These are phyloP conservation scores for Vanderwaltozyma tropicalis DNA, from an alignment of 805 yeast genomes.

Conservation along the genomic window DNA sequence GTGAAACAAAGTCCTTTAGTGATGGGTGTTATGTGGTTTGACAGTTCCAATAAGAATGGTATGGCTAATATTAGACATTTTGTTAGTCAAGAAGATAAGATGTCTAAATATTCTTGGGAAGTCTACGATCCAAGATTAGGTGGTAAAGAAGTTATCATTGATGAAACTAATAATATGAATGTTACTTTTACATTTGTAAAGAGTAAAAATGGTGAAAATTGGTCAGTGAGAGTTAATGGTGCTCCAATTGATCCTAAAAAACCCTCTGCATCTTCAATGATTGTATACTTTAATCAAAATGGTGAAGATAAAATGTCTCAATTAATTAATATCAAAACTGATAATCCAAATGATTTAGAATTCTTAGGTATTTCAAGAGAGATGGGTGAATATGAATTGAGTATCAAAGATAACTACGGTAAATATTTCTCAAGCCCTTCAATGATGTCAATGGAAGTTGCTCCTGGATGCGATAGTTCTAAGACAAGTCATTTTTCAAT, in stretches of 20 bases:
- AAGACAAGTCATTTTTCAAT: conserved; percentile 58
- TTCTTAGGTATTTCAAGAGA: conserved; percentile 48
- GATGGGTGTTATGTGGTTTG: conserved; percentile 84
- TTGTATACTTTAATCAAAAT: conserved; percentile 73
- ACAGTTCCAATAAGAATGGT: conserved; percentile 46
- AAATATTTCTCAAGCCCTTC: conserved; percentile 20
- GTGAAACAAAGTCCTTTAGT: conserved; percentile 46
- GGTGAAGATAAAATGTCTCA: conserved; percentile 35
- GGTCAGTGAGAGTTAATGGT: conserved; percentile 73
- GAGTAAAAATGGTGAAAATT: conserved; percentile 54
- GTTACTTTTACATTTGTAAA: conserved; percentile 70
- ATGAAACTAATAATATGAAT: conserved; percentile 50
- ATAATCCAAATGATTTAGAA: conserved; percentile 18
- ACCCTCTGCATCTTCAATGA: conserved; percentile 47
- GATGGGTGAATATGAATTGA: conserved; percentile 56
- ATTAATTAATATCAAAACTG: conserved; percentile 10
- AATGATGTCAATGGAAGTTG: conserved; percentile 19
- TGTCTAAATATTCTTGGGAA: conserved; percentile 76
- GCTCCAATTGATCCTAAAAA: conserved; percentile 43
- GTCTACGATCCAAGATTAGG: conserved; percentile 80
- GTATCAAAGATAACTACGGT: conserved; percentile 46
- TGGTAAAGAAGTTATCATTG: conserved; percentile 68
- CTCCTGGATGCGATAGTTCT: conserved; percentile 43
- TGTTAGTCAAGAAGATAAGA: conserved; percentile 61
- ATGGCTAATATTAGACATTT: conserved; percentile 54